Evolutionary conservation across 2,329 filamentous ascomycete genomes (phyloP), one percentile per base, ranked within the genome.

Genomic region (Clonostachys rosea): DNA sequence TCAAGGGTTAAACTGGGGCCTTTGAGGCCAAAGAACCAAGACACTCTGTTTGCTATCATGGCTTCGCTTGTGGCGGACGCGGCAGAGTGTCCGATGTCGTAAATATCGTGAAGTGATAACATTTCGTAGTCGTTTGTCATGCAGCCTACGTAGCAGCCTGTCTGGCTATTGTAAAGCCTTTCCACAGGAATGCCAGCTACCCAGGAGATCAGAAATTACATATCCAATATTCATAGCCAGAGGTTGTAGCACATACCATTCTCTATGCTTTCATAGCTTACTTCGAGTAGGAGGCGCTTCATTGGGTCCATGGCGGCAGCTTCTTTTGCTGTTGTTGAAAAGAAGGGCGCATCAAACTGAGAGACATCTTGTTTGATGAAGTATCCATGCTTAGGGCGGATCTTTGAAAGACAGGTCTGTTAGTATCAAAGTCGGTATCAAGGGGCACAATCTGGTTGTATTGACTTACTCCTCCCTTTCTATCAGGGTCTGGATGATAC

Each of bases 261-360:
- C 52, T 80, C 76, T 9, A 80, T 61, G 0, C 75, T 74, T 55
- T 81, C 76, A 49, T 75, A 80, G 1, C 73, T 71, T 49, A 73
- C 76, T 55, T 81, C 76, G 2, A 79, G 63, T 7, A 78, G 63
- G 16, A 77, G 61, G 2, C 77, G 66, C 48, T 79, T 75, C 50
- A 79, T 75, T 1, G 77, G 77, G 44, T 81, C 76, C 58, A 50
- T 74, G 1, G 73, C 71, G 41, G 64, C 64, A 24, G 71, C 75
- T 56, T 78, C 73, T 50, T 74, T 71, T 50, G 71, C 66, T 1
- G 74, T 75, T 14, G 78, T 60, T 40, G 69, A 69, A 55, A 79
- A 79, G 54, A 79, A 79, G 0, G 72, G 70, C 1, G 75, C 75
- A 45, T 79, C 75, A 48, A 79, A 78, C 4, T 63, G 61, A 6